These are phyloP conservation scores for Iberis pinnata DNA, from an alignment of 345 rosid species.

Conservation along the genomic window DNA sequence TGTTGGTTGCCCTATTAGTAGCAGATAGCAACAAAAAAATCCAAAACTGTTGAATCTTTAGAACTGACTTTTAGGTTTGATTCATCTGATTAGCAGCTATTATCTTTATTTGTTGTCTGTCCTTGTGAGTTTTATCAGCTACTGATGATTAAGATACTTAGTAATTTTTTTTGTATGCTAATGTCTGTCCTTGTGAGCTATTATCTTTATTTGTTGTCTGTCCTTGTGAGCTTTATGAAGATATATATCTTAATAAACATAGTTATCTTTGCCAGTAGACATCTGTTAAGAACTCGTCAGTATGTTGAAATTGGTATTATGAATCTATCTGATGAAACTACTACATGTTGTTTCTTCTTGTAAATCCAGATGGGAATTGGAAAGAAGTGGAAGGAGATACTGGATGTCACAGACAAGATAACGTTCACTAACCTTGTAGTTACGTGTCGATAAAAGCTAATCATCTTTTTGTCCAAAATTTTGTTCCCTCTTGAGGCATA, in stretches of 20 bases:
- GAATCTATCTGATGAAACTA: conserved; percentile 6
- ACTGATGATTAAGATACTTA: conserved; percentile 5
- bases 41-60: not conserved
- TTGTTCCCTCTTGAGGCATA: conserved; percentile 4
- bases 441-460: conserved; percentile 8
- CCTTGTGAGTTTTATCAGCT: not conserved
- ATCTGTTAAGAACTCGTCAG: not conserved
- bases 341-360: conserved; percentile 11
- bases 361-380: conserved; percentile 69
- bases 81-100: not conserved
- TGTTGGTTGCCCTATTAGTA: too few species aligned
- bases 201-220: too few species aligned
- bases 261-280: not conserved
- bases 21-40: not conserved
- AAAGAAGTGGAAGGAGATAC: conserved; percentile 91
- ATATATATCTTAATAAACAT: not conserved
- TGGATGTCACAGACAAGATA: conserved; percentile 63
- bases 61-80: not conserved
- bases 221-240: not conserved
- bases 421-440: conserved; percentile 75
- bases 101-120: not conserved
- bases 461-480: not conserved
- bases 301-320: conserved; percentile 1
- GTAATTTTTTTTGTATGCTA: too few species aligned
- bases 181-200: too few species aligned